Percentiles rank a stretch among this genome's conserved stretches.
Evolutionary conservation across 2,329 filamentous ascomycete genomes (phyloP).

Genomic region (Aspergillus neotritici): DNA sequence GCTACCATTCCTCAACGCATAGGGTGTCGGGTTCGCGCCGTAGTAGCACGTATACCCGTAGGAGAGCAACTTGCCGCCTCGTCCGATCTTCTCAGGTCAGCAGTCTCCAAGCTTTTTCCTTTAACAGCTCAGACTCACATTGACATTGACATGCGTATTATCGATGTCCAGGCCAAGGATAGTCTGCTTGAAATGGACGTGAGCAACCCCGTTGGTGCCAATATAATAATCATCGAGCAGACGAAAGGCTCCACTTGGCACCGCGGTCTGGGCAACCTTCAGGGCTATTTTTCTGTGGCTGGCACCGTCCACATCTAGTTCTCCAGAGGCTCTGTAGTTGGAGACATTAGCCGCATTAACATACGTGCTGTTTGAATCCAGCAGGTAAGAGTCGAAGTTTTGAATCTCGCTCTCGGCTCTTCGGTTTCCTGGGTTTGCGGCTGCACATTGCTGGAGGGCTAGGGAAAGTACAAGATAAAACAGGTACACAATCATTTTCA

Average conservation of each 20-base stretch:
- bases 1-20: background rate
- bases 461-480: too few relatives aligned
- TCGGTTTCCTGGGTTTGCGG: too few relatives aligned
- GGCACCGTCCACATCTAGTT: too few relatives aligned
- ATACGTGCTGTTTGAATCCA: too few relatives aligned
- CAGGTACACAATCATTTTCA: too few relatives aligned
- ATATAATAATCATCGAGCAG: constrained; percentile 12
- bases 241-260: constrained; percentile 7
- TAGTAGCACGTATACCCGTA: constrained; percentile 14
- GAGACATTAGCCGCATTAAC: too few relatives aligned
- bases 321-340: too few relatives aligned
- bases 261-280: constrained; percentile 3
- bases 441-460: too few relatives aligned
- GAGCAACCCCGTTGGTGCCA: constrained; percentile 12
- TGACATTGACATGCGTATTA: constrained; percentile 15
- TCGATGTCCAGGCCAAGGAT: constrained; percentile 12
- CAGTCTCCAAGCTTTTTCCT: background rate
- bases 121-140: constrained; percentile 2
- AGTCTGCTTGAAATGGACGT: constrained; percentile 13
- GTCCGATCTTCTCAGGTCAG: constrained; percentile 5
- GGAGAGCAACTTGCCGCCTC: constrained; percentile 12
- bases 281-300: constrained; percentile 7
- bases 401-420: too few relatives aligned
- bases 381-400: too few relatives aligned
- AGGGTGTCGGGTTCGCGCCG: constrained; percentile 3